phyloP scores from a whole-genome alignment of 1,284 basidiomycete species.

The Trametes pubescens region DNA sequence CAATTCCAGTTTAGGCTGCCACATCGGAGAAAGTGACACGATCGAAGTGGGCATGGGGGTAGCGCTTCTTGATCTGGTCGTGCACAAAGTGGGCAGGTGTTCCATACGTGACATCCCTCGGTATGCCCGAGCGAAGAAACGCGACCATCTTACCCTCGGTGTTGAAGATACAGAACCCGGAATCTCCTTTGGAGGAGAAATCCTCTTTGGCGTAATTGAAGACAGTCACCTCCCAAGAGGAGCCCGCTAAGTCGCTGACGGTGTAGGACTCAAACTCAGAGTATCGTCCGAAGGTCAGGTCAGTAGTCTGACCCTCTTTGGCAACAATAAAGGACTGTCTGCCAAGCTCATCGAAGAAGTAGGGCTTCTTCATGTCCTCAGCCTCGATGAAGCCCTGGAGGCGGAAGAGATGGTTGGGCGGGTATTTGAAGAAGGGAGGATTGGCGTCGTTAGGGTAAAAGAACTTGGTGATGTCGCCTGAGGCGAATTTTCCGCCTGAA shows the following conservation, averaged over 20 bases:
- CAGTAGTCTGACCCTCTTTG: slow-evolving; percentile 35
- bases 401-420: slow-evolving; percentile 14
- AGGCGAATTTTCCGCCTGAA: slow-evolving; percentile 10
- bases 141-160: slow-evolving; percentile 38
- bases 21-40: slow-evolving; percentile 11
- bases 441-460: slow-evolving; percentile 21
- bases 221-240: slow-evolving; percentile 35
- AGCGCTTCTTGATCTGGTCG: slow-evolving; percentile 36
- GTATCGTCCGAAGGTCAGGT: slow-evolving; percentile 34
- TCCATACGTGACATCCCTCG: slow-evolving; percentile 41
- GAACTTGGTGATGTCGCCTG: slow-evolving; percentile 1
- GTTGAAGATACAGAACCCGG: slow-evolving; percentile 41
- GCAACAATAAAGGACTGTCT: slow-evolving; percentile 32
- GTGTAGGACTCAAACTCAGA: slow-evolving; percentile 32
- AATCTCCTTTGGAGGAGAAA: slow-evolving; percentile 40
- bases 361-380: slow-evolving; percentile 26
- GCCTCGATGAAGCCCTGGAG: slow-evolving; percentile 21
- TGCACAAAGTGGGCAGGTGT: slow-evolving; percentile 39
- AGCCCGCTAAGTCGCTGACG: slow-evolving; percentile 23
- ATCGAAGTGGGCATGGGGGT: slow-evolving; percentile 27
- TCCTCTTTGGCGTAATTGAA: slow-evolving; percentile 29
- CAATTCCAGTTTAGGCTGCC: slow-evolving; percentile 8
- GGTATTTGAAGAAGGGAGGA: slow-evolving; percentile 27
- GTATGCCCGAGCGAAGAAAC: slow-evolving; percentile 40
- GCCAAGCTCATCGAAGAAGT: slow-evolving; percentile 28